A percentile compares a stretch with the other conserved stretches of the same genome.
Conservation (phyloP, 192 early-diverging fungal genomes). For the Phlyctochytrium arcticum region DNA sequence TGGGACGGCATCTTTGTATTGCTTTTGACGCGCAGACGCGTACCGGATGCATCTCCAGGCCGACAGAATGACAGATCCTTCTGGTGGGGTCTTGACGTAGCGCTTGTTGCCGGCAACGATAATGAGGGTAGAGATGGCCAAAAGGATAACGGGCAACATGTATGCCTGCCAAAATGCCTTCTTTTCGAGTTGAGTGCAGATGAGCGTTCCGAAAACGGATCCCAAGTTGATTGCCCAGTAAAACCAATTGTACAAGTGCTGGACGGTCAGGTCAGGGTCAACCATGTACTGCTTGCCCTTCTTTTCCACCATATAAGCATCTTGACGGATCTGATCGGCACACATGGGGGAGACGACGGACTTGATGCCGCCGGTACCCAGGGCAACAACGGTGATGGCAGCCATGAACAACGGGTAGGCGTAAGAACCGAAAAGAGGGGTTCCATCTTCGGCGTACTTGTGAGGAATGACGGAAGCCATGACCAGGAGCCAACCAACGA, state of each 20-base stretch:
- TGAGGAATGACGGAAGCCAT: neutral
- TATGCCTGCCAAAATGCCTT: conserved; percentile 14
- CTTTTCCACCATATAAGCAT: conserved; percentile 11
- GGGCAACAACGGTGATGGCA: conserved; percentile 13
- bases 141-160: conserved; percentile 12
- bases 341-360: conserved; percentile 24
- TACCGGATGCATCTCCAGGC: conserved; percentile 10
- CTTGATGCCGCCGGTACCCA: conserved; percentile 20
- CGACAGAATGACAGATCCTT: conserved; percentile 9
- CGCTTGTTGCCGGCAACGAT: conserved; percentile 7
- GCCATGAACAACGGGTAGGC: conserved; percentile 10
- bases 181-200: conserved; percentile 1
- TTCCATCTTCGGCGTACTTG: neutral
- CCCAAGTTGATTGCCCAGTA: conserved; percentile 75
- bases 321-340: conserved; percentile 13
- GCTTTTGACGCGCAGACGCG: neutral
- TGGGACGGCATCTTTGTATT: neutral
- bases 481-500: conserved; percentile 43
- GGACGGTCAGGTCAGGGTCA: conserved; percentile 17
- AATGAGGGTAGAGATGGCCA: conserved; percentile 10
- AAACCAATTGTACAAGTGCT: conserved; percentile 75
- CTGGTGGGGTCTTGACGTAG: neutral
- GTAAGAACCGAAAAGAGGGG: neutral
- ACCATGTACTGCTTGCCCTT: conserved; percentile 16
- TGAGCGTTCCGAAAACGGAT: conserved; percentile 47